Percentiles rank a stretch among this genome's conserved stretches.
These are phyloP conservation scores for Aspergillus thermomutatus DNA, from an alignment of 2,329 filamentous ascomycete species.

Conservation along the genomic window DNA sequence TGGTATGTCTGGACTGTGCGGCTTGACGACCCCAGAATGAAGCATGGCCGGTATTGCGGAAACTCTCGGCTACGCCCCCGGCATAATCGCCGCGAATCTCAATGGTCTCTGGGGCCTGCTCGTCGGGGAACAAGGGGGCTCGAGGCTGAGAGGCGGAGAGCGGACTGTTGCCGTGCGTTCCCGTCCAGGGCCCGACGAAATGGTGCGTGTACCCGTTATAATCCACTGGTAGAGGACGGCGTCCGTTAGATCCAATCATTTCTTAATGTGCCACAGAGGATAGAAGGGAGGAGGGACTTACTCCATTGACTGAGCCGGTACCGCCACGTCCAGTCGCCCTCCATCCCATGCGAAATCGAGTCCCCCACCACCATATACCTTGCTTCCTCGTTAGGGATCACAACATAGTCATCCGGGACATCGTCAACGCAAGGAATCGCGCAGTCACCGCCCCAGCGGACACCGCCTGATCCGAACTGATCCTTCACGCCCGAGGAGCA, in stretches of 20 bases:
- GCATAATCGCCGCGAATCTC: background rate
- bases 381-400: too few relatives aligned
- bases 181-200: background rate
- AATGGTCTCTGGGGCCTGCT: background rate
- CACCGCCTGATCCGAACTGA: too few relatives aligned
- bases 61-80: background rate
- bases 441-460: too few relatives aligned
- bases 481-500: too few relatives aligned
- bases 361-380: background rate
- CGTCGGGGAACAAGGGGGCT: background rate
- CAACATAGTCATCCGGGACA: too few relatives aligned
- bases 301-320: background rate
- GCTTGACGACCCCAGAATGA: background rate
- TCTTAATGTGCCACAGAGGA: too few relatives aligned
- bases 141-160: background rate
- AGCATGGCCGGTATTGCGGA: background rate
- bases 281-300: too few relatives aligned
- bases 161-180: background rate
- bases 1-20: background rate
- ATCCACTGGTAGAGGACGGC: too few relatives aligned
- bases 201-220: background rate
- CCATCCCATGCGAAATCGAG: background rate
- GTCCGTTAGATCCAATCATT: too few relatives aligned
- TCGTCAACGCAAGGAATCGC: too few relatives aligned
- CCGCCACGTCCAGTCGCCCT: background rate